A percentile compares a stretch with the other conserved stretches of the same genome.
phyloP scores from a whole-genome alignment of 345 rosid species.

The Euphorbia pulcherrima region DNA sequence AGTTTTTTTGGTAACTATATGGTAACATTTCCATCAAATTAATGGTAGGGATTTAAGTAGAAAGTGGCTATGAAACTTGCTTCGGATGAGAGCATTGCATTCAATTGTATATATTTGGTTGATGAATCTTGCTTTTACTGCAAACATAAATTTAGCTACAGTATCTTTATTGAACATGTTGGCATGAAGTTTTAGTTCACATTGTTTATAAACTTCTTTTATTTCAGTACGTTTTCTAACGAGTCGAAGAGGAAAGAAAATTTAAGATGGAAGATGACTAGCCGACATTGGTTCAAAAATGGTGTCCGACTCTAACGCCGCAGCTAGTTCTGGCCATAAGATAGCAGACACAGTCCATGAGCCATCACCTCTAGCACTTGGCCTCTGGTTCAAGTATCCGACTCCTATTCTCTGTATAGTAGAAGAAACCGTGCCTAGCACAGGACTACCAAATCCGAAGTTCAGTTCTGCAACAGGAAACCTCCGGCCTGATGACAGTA shows the following conservation, averaged over 20 bases:
- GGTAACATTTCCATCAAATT: not conserved
- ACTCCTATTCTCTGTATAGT: constrained; percentile 63
- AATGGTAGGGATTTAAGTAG: not conserved
- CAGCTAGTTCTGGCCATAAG: constrained; percentile 66
- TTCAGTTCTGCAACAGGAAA: constrained; percentile 73
- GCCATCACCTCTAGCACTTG: constrained; percentile 60
- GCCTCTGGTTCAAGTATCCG: constrained; percentile 73
- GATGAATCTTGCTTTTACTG: not conserved
- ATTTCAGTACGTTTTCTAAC: not conserved
- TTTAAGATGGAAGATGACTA: constrained; percentile 41
- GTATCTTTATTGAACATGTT: not conserved
- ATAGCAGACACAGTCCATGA: constrained; percentile 79
- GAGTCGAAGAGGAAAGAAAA: constrained; percentile 6
- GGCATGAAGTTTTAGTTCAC: not conserved
- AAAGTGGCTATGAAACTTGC: not conserved
- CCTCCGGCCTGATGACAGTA: constrained; percentile 65
- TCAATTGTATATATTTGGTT: not conserved
- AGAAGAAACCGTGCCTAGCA: constrained; percentile 57
- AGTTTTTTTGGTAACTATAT: not conserved
- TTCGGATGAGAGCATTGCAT: not conserved
- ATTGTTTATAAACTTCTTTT: not conserved
- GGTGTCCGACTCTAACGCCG: constrained; percentile 66
- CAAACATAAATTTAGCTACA: not conserved
- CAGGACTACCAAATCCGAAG: constrained; percentile 69
- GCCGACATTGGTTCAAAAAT: constrained; percentile 67